Conservation (phyloP, 2,329 filamentous ascomycete genomes). For the Colletotrichum karsti region DNA sequence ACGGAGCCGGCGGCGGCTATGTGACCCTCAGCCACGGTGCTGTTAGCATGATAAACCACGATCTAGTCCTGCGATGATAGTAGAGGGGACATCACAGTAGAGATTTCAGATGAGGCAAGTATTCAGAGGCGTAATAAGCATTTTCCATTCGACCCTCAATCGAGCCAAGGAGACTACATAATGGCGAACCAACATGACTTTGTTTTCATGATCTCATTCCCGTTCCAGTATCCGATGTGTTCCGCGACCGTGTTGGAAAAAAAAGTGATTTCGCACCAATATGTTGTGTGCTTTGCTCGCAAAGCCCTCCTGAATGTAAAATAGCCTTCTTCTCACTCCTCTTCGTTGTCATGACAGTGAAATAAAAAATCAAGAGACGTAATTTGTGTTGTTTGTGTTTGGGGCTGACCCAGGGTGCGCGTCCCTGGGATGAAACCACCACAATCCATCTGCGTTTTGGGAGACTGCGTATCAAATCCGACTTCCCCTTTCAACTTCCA, state of each 20-base stretch:
- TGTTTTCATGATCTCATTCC: conserved; percentile 25
- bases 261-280: conserved; percentile 10
- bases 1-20: too few species aligned
- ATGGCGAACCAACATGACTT: conserved; percentile 26
- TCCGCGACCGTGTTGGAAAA: conserved; percentile 8
- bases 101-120: neutral
- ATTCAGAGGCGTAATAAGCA: conserved; percentile 9
- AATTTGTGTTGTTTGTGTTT: neutral
- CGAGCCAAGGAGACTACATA: conserved; percentile 23
- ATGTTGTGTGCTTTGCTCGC: conserved; percentile 19
- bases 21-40: too few species aligned
- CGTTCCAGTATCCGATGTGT: conserved; percentile 13
- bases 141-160: conserved; percentile 15
- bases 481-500: conserved; percentile 21
- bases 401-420: neutral
- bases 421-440: neutral
- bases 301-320: conserved; percentile 13
- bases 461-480: conserved; percentile 26
- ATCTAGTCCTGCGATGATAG: neutral
- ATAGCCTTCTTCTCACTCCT: neutral
- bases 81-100: too few species aligned
- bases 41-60: too few species aligned
- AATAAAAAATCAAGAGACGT: conserved; percentile 22
- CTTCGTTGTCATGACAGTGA: neutral
- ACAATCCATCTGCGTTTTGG: conserved; percentile 23